Evolutionary conservation across 1,139 yeast species (phyloP).

Genomic region (Saccharomyces hybrid): DNA sequence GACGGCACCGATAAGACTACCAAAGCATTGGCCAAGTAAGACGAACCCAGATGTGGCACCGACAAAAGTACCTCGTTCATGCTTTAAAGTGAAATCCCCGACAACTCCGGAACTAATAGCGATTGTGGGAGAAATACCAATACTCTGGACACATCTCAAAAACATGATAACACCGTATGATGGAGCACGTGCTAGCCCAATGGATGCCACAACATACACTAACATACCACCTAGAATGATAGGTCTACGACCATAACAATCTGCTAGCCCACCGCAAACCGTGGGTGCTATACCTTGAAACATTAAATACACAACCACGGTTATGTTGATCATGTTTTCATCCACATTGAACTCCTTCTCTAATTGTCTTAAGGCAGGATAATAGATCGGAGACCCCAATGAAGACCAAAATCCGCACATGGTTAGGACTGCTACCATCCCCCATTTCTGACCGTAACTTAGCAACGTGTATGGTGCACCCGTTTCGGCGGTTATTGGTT

Average conservation of each 20-base stretch:
- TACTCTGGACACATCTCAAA: conserved; percentile 59
- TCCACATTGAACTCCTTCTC: conserved; percentile 45
- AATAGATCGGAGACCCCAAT: conserved; percentile 31
- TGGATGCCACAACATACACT: conserved; percentile 48
- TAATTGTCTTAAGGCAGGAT: conserved; percentile 35
- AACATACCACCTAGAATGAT: conserved; percentile 46
- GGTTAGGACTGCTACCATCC: conserved; percentile 27
- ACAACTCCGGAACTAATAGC: conserved; percentile 61
- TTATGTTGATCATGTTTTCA: conserved; percentile 50
- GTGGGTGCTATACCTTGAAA: conserved; percentile 70
- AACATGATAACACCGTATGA: conserved; percentile 48
- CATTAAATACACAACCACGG: conserved; percentile 64
- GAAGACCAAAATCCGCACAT: conserved; percentile 33
- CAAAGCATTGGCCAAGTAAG: conserved; percentile 67
- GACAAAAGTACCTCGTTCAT: conserved; percentile 57
- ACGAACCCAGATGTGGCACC: conserved; percentile 60
- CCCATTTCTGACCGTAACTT: conserved; percentile 25
- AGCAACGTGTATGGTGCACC: conserved; percentile 22
- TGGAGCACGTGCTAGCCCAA: conserved; percentile 54
- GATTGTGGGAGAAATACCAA: conserved; percentile 63
- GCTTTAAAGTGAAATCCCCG: conserved; percentile 57
- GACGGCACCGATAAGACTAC: conserved; percentile 69
- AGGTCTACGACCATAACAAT: conserved; percentile 68
- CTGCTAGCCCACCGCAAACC: conserved; percentile 41
- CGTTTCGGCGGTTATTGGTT: conserved; percentile 1